Evolutionary conservation across 2,329 filamentous ascomycete species (phyloP), one percentile per base, ranked within the genome.

Genomic region (Ophiostoma populinum): DNA sequence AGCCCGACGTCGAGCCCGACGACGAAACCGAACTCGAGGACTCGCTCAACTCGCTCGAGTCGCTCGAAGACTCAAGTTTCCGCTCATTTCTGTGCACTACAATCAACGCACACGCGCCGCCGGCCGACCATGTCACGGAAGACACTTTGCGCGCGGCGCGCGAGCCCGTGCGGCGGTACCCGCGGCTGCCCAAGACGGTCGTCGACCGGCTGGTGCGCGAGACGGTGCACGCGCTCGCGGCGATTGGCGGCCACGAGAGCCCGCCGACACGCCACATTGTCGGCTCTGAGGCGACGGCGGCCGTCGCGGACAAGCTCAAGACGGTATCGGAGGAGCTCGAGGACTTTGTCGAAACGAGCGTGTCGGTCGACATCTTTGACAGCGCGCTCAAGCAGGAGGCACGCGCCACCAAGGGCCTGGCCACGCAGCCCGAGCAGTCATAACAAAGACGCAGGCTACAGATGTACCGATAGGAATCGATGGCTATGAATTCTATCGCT

Each of bases 321-420:
- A 94, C 85, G 2, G 82, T 94, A 3, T 92, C 83, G 43, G 86
- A 95, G 53, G 90, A 95, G 58, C 59, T 95, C 38, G 90, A 95
- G 54, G 90, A 95, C 46, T 95, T 95, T 55, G 78, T 93, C 19
- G 83, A 92, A 47, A 78, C 85, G 18, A 94, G 85, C 48, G 65
- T 79, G 44, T 77, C 81, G 0, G 85, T 90, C 12, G 86, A 93
- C 52, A 80, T 83, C 19, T 70, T 69, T 40, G 66, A 71, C 27
- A 67, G 58, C 45, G 65, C 69, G 49, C 50, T 70, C 24, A 63
- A 62, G 40, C 55, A 54, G 2, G 66, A 70, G 48, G 66, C 62
- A 3, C 58, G 59, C 33, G 56, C 61, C 35, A 57, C 39, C 9
- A 32, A 22, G 20, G 30, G 20, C 30, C 30, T 9, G 30, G 5